Evolutionary conservation across 23 red algal genomes (phyloP).

Genomic region (Gracilaria vermiculophylla): DNA sequence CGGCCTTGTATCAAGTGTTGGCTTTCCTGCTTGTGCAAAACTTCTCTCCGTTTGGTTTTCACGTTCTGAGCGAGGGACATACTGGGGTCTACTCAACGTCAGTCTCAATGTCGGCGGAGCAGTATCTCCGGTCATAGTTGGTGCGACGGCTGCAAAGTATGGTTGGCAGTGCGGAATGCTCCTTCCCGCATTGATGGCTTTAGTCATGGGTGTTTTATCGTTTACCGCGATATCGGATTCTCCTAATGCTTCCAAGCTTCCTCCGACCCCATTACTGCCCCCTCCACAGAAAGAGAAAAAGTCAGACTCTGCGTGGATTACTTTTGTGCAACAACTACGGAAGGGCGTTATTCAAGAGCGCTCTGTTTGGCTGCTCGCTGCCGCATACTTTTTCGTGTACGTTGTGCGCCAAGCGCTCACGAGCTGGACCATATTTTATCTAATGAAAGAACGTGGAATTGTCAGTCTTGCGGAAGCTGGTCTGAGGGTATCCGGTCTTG

Average conservation of each 20-base stretch:
- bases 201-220: background rate
- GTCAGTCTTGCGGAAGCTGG: conserved; percentile 48
- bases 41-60: conserved; percentile 69
- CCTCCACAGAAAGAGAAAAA: background rate
- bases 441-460: conserved; percentile 41
- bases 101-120: conserved; percentile 70
- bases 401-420: conserved; percentile 45
- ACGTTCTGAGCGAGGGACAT: conserved; percentile 55
- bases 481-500: conserved; percentile 69
- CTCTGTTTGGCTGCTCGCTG: conserved; percentile 44
- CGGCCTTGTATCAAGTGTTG: conserved; percentile 58
- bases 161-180: conserved; percentile 66
- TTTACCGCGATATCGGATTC: conserved; percentile 49
- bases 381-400: conserved; percentile 78
- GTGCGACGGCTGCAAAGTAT: conserved; percentile 22
- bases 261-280: conserved; percentile 6
- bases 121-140: conserved; percentile 60
- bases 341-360: conserved; percentile 21
- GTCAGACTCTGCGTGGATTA: background rate
- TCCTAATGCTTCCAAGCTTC: conserved; percentile 34
- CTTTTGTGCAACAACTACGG: conserved; percentile 30
- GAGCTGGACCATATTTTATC: conserved; percentile 71
- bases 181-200: conserved; percentile 46
- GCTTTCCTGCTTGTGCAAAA: conserved; percentile 71
- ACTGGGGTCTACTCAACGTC: conserved; percentile 66